Base-by-base conservation (phyloP, 2,329 filamentous ascomycete genomes). In the Graphiopsis chlorocephala region DNA sequence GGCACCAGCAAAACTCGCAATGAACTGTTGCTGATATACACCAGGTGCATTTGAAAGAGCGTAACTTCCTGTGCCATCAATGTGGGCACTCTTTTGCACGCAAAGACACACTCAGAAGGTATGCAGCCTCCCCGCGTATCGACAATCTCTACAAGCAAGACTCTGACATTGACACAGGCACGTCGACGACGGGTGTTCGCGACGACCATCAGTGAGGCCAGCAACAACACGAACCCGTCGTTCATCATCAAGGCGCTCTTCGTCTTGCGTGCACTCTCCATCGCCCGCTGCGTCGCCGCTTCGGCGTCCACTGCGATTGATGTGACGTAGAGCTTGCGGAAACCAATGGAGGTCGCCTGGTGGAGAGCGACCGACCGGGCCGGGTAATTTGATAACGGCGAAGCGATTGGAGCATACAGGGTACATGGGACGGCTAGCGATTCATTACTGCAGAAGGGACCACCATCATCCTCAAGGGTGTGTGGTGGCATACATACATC, bases 141-240 rank as follows among this genome's bases (percentile, higher is more conserved):
- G 4, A 11, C n/a, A 12, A 20, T 12, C 2, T 23, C 38, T 45
- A 4, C 38, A 20, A 45, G 38, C 56, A 68, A 66, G 20, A 59
- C n/a, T 48, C 33, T 63, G 4, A 55, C 33, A 31, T 31, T 6
- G 38, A 45, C 52, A 47, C 69, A 93, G 90, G 73, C 90, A 93
- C 71, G 87, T 90, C 81, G 88, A 90, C 75, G 90, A 92, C 71
- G 90, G 90, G 15, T 93, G 90, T 73, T 85, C 89, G 14, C 89
- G 86, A 71, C 83, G 90, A n/a, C 65, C 68, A 28, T 71, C 72
- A 48, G 66, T 74, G 20, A 72, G 69, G 55, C 69, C 25, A 29
- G 26, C 50, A 66, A 64, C 60, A n/a, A 23, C 31, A 7, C 38
- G 33, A 25, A 29, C 29, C 35, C 48, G 35, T 28, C 60, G 60